Percentiles rank a stretch among this genome's conserved stretches.
Conservation (phyloP, 2,329 filamentous ascomycete genomes). For the Lasiodiplodia sp. region DNA sequence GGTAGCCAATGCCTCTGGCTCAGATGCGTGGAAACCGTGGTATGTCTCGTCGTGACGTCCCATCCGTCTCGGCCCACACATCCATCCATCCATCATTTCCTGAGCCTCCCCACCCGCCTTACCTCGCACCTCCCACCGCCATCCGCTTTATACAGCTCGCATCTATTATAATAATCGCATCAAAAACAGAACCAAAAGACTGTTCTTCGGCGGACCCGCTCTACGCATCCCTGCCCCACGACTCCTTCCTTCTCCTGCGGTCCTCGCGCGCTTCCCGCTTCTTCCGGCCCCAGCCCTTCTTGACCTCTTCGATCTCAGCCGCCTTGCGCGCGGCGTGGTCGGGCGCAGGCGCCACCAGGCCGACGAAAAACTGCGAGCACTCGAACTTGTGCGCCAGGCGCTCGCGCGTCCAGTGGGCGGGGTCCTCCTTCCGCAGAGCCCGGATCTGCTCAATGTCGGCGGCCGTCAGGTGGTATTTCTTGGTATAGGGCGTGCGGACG, state of each 20-base stretch:
- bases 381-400: constrained; percentile 68
- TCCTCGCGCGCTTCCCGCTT: constrained; percentile 68
- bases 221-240: constrained; percentile 67
- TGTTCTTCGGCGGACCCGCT: no score
- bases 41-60: background rate
- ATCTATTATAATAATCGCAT: background rate
- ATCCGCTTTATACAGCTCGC: background rate
- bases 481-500: constrained; percentile 59
- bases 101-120: background rate
- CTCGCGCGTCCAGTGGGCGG: constrained; percentile 65
- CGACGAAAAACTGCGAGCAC: constrained; percentile 69
- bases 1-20: background rate
- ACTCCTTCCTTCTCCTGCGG: constrained; percentile 64
- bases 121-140: background rate
- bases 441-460: constrained; percentile 67
- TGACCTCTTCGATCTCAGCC: constrained; percentile 61
- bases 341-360: constrained; percentile 60
- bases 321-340: constrained; percentile 51
- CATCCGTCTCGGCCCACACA: background rate
- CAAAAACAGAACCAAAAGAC: background rate
- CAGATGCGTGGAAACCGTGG: background rate
- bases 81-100: background rate
- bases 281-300: constrained; percentile 67
- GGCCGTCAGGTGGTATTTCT: constrained; percentile 67
- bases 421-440: constrained; percentile 61